Evolutionary conservation across 192 early-diverging fungal genomes (phyloP).

Genomic region (Funneliformis mosseae): DNA sequence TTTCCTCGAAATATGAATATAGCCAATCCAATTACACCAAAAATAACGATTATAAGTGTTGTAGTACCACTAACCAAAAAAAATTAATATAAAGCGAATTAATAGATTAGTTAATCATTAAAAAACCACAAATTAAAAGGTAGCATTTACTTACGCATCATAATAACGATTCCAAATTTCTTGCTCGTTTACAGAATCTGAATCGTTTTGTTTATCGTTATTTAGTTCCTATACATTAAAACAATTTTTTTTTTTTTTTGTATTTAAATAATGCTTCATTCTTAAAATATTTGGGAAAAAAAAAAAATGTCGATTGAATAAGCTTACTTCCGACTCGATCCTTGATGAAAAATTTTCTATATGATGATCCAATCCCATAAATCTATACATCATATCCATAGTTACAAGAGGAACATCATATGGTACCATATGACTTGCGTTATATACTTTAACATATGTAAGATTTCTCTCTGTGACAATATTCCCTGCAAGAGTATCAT

Average conservation of each 20-base stretch:
- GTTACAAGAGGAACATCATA: constrained; percentile 82
- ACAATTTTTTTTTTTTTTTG: not conserved
- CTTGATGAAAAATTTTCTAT: not conserved
- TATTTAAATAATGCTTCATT: not conserved
- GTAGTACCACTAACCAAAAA: not conserved
- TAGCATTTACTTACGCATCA: not conserved
- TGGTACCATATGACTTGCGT: constrained; percentile 87
- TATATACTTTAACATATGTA: constrained; percentile 81
- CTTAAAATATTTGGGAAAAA: too few relatives aligned
- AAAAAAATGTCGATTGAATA: not conserved
- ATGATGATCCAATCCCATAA: constrained; percentile 57
- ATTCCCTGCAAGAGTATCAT: constrained; percentile 44
- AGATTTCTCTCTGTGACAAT: constrained; percentile 59
- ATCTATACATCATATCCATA: constrained; percentile 87
- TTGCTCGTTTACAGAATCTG: not conserved
- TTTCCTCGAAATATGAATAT: not conserved
- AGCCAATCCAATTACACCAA: not conserved
- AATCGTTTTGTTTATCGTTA: not conserved
- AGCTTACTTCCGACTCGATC: not conserved
- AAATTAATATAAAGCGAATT: not conserved
- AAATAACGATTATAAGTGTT: not conserved
- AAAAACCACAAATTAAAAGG: not conserved
- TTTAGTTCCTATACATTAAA: not conserved
- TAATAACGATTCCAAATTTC: not conserved
- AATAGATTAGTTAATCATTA: too few relatives aligned